Base-by-base conservation (phyloP, 805 yeast species). In the Saturnispora dispora region DNA sequence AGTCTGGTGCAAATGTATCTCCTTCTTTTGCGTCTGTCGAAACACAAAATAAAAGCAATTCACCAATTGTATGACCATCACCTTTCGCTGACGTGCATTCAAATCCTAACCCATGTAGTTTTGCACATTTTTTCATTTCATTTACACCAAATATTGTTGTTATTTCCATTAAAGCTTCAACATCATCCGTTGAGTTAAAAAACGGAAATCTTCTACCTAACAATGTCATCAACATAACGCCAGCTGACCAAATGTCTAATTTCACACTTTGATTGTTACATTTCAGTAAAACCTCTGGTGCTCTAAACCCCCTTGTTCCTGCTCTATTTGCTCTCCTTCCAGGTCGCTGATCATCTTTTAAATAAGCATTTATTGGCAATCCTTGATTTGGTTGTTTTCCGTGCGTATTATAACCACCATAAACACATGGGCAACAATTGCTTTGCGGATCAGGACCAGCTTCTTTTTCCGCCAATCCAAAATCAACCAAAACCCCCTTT, bases 301-400 rank as follows among this genome's bases (percentile, higher is more conserved):
- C 96, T 58, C 97, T 74, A 62, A 89, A 89, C 0, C 97, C 97
- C 59, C 97, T 75, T 1, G 97, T 89, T 8, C 97, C 97, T 17
- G 99, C 99, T 59, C 99, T 81, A 61, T 93, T 93, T 0, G 98
- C 98, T 52, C 99, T 76, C 60, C 96, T 76, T 1, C 93, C 87
- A 0, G 95, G 85, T 59, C 98, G 74, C 47, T 79, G 79, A 69
- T 93, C 99, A 59, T 86, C 87, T 63, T 88, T 88, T 9, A 89
- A 85, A 62, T 86, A 88, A 1, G 96, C 91, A 66, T 76, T 75
- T 5, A 59, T 53, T 13, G 68, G 66, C 7, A 62, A 57, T 1
- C 72, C 56, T 13, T 61, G 68, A 55, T 60, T 65, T 39, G 49
- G 52, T n/a, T 32, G 22, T 33, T 48, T 30, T 5, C 17, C 35